These are phyloP conservation scores for Vigna angularis DNA, from an alignment of 306 rosid species.

Conservation along the genomic window DNA sequence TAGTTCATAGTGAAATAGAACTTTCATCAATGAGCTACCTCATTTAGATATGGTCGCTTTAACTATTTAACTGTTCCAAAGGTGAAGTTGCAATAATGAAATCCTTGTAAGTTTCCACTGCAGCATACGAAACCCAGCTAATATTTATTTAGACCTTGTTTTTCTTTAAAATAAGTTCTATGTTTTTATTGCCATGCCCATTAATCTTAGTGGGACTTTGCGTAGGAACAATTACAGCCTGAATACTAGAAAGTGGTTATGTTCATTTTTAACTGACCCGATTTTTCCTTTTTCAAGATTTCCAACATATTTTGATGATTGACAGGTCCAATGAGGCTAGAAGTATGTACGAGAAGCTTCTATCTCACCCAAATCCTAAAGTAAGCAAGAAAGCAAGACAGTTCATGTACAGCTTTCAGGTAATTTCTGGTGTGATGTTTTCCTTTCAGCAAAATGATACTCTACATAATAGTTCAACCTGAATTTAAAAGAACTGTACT, in stretches of 20 bases:
- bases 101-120: background rate
- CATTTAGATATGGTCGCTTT: background rate
- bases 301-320: constrained; percentile 38
- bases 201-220: background rate
- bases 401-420: constrained; percentile 81
- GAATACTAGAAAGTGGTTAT: constrained; percentile 27
- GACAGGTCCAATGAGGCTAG: constrained; percentile 78
- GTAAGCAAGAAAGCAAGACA: constrained; percentile 91
- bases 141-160: background rate
- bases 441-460: constrained; percentile 17
- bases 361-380: constrained; percentile 74
- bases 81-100: background rate
- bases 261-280: constrained; percentile 5
- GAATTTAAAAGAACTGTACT: constrained; percentile 3
- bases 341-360: constrained; percentile 85
- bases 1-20: background rate
- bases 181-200: background rate
- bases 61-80: background rate
- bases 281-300: constrained; percentile 14
- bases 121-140: background rate
- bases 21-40: background rate
- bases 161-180: background rate
- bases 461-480: constrained; percentile 24
- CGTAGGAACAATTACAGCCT: background rate
- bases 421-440: constrained; percentile 41